Conservation (phyloP, 805 yeast species). For the Priceomyces medius region DNA sequence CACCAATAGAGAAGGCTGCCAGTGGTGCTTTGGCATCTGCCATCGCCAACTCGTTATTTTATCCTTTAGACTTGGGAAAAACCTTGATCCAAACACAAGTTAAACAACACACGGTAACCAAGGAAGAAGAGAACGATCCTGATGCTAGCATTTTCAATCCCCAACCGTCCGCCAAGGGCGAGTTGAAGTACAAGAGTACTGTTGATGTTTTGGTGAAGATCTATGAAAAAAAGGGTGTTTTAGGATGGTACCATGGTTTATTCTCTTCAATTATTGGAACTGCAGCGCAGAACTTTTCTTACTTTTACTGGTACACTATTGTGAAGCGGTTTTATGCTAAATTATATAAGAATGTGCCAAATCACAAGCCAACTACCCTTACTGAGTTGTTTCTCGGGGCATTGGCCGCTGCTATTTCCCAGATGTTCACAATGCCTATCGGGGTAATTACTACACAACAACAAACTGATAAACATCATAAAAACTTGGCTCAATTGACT, state of each 20-base stretch:
- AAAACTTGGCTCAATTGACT: slow-evolving; percentile 29
- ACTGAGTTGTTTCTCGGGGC: slow-evolving; percentile 76
- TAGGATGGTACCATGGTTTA: slow-evolving; percentile 73
- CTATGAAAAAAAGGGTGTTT: slow-evolving; percentile 56
- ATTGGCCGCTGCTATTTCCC: slow-evolving; percentile 78
- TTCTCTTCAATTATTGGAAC: slow-evolving; percentile 65
- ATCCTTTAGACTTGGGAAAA: slow-evolving; percentile 77
- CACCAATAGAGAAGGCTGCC: slow-evolving; percentile 77
- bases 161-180: slow-evolving; percentile 15
- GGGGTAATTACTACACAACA: slow-evolving; percentile 64
- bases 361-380: slow-evolving; percentile 50
- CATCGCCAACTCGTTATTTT: slow-evolving; percentile 73
- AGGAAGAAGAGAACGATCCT: slow-evolving; percentile 1
- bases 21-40: slow-evolving; percentile 83
- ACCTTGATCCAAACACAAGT: slow-evolving; percentile 75
- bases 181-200: slow-evolving; percentile 51
- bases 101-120: slow-evolving; percentile 19
- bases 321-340: slow-evolving; percentile 57
- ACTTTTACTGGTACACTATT: slow-evolving; percentile 84
- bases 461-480: slow-evolving; percentile 50
- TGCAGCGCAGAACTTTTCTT: slow-evolving; percentile 77
- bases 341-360: slow-evolving; percentile 31
- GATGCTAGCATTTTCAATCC: slow-evolving; percentile 7
- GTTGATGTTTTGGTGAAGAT: slow-evolving; percentile 63
- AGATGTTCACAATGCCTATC: slow-evolving; percentile 78